A percentile compares a stretch with the other conserved stretches of the same genome.
phyloP scores from a whole-genome alignment of 73 alveolate genomes.

The Paramecium octaurelia region DNA sequence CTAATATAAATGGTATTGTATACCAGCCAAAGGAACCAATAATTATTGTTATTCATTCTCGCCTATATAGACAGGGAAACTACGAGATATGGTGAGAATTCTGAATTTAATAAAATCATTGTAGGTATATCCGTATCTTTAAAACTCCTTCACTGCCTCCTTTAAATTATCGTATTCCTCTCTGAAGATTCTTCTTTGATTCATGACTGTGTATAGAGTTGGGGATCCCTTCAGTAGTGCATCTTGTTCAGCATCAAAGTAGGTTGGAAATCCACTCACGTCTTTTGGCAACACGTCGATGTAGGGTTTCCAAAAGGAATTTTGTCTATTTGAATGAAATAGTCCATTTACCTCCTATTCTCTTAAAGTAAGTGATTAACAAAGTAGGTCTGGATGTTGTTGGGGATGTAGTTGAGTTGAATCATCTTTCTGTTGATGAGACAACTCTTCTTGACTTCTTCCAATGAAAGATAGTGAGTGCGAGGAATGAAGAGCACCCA shows the following conservation, averaged over 20 bases:
- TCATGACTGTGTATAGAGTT: constrained; percentile 65
- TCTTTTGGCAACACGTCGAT: constrained; percentile 88
- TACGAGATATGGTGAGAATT: constrained; percentile 84
- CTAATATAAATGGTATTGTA: constrained; percentile 80
- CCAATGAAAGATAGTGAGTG: constrained; percentile 86
- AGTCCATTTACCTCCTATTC: constrained; percentile 51
- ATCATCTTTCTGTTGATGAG: constrained; percentile 87
- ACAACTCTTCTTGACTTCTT: constrained; percentile 79
- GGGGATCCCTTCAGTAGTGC: constrained; percentile 90
- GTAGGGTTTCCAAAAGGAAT: constrained; percentile 81
- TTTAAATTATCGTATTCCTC: constrained; percentile 84
- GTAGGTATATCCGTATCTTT: constrained; percentile 67
- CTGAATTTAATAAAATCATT: constrained; percentile 84
- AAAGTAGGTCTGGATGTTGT: constrained; percentile 90
- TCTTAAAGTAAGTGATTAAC: constrained; percentile 87
- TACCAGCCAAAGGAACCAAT: constrained; percentile 71
- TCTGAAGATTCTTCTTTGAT: constrained; percentile 77
- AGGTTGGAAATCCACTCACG: constrained; percentile 86
- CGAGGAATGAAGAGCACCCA: constrained; percentile 84
- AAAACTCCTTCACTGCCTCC: constrained; percentile 72
- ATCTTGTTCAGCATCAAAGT: constrained; percentile 83
- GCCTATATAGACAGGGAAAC: constrained; percentile 82
- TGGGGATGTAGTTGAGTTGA: constrained; percentile 74
- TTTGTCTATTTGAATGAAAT: neutral
- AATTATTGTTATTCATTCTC: constrained; percentile 66